Percentiles rank a stretch among this genome's conserved stretches.
Conservation (phyloP, 805 yeast genomes). For the Alloascoidea africana region DNA sequence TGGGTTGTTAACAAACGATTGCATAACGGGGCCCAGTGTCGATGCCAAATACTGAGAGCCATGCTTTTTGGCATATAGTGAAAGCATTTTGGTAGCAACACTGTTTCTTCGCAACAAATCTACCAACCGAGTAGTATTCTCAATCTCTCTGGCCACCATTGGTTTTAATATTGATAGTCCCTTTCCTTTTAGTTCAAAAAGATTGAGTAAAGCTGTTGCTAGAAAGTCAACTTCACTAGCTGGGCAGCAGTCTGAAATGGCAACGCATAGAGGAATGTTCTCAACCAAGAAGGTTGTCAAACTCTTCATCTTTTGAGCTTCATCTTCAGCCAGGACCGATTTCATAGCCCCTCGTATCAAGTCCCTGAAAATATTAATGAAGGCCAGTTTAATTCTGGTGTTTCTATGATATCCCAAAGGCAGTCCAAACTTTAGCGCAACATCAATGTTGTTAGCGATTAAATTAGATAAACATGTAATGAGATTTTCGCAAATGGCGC, state of each 20-base stretch:
- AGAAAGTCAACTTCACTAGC: slow-evolving; percentile 54
- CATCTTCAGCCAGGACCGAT: slow-evolving; percentile 11
- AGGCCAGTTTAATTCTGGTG: slow-evolving; percentile 48
- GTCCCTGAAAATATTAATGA: slow-evolving; percentile 62
- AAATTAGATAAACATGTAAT: slow-evolving; percentile 53
- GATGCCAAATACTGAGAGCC: slow-evolving; percentile 42
- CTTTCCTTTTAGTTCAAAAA: slow-evolving; percentile 27
- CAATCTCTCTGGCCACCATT: slow-evolving; percentile 47
- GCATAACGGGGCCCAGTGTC: slow-evolving; percentile 41
- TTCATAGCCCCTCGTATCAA: slow-evolving; percentile 27
- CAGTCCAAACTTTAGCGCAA: slow-evolving; percentile 60
- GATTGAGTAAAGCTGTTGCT: slow-evolving; percentile 46
- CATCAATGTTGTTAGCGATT: slow-evolving; percentile 57
- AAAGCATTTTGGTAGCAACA: slow-evolving; percentile 63
- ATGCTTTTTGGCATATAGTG: slow-evolving; percentile 52
- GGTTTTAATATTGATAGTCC: slow-evolving; percentile 27
- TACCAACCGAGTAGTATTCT: slow-evolving; percentile 40
- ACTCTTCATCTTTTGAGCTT: slow-evolving; percentile 9
- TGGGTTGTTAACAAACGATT: slow-evolving; percentile 29
- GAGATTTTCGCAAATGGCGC: slow-evolving; percentile 43
- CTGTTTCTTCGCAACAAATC: slow-evolving; percentile 72
- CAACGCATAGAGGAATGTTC: slow-evolving; percentile 24
- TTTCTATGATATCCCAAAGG: slow-evolving; percentile 70
- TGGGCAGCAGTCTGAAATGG: slow-evolving; percentile 49
- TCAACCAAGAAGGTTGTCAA: slow-evolving; percentile 5